These are phyloP conservation scores for Chrysanthemum lavandulifolium DNA, from an alignment of 129 eudicot genomes.

Conservation along the genomic window DNA sequence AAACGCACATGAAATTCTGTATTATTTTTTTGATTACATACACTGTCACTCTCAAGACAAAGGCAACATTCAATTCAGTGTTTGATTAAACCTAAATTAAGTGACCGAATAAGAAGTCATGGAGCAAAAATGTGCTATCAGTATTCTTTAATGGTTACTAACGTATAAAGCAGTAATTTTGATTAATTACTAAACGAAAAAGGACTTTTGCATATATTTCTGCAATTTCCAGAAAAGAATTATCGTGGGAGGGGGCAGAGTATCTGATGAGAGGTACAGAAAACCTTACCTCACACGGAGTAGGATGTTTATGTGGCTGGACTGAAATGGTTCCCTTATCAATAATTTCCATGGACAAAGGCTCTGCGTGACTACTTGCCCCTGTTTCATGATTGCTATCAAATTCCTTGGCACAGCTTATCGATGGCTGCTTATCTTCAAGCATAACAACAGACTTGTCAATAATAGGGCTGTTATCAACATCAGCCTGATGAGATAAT, in stretches of 20 bases:
- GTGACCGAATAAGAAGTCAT: not conserved
- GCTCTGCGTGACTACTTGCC: constrained; percentile 34
- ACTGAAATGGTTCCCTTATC: constrained; percentile 36
- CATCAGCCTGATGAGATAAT: constrained; percentile 27
- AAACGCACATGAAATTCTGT: no score
- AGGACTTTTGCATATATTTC: constrained; percentile 13
- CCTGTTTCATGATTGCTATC: constrained; percentile 25
- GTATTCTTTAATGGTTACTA: not conserved
- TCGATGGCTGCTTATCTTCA: constrained; percentile 56
- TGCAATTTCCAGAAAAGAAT: not conserved
- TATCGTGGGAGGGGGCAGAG: constrained; percentile 1
- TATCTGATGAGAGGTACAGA: not conserved
- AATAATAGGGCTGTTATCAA: constrained; percentile 58
- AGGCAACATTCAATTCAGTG: not conserved
- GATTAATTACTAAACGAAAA: constrained; percentile 8
- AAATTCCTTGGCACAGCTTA: constrained; percentile 20
- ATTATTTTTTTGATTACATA: not conserved
- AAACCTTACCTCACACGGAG: constrained; percentile 41
- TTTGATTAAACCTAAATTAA: not conserved
- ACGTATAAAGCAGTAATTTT: not conserved
- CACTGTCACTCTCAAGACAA: not conserved
- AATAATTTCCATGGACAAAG: constrained; percentile 44
- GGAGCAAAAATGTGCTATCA: not conserved
- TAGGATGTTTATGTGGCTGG: constrained; percentile 33
- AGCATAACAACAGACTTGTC: constrained; percentile 85